phyloP scores from a whole-genome alignment of 768 basidiomycete species.

The Porphyrellus cyaneotinctus region DNA sequence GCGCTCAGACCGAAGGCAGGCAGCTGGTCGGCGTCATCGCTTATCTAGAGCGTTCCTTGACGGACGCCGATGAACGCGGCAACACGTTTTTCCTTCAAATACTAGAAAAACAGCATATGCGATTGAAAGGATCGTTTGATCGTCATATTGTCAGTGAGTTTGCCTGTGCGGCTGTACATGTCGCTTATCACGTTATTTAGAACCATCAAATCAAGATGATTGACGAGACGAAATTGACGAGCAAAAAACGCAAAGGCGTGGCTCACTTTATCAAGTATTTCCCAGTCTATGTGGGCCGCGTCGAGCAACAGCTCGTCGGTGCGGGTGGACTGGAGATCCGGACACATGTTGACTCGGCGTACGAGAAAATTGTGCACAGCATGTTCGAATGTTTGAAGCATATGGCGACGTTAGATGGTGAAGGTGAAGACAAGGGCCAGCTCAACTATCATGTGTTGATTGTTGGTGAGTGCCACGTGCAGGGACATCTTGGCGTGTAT shows the following conservation, averaged over 20 bases:
- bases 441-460: constrained; percentile 95
- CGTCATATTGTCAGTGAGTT: constrained; percentile 57
- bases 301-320: constrained; percentile 81
- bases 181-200: constrained; percentile 36
- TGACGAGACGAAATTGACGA: constrained; percentile 85
- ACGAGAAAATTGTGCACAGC: constrained; percentile 81
- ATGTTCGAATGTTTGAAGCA: constrained; percentile 95
- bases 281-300: constrained; percentile 77
- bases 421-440: constrained; percentile 93
- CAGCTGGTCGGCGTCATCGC: constrained; percentile 82
- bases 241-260: constrained; percentile 90
- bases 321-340: constrained; percentile 77
- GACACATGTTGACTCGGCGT: constrained; percentile 69
- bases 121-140: constrained; percentile 73
- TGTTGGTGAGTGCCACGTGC: constrained; percentile 61
- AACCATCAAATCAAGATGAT: constrained; percentile 83
- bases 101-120: constrained; percentile 78
- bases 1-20: constrained; percentile 39
- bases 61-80: constrained; percentile 75
- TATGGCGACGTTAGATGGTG: constrained; percentile 93
- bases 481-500: background rate
- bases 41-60: constrained; percentile 69
- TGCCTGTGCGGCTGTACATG: background rate
- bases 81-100: constrained; percentile 69
- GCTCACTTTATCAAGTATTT: constrained; percentile 91